Evolutionary conservation across 208 protist species (phyloP), one percentile per base, ranked within the genome.

Genomic region (Acanthamoeba quina): DNA sequence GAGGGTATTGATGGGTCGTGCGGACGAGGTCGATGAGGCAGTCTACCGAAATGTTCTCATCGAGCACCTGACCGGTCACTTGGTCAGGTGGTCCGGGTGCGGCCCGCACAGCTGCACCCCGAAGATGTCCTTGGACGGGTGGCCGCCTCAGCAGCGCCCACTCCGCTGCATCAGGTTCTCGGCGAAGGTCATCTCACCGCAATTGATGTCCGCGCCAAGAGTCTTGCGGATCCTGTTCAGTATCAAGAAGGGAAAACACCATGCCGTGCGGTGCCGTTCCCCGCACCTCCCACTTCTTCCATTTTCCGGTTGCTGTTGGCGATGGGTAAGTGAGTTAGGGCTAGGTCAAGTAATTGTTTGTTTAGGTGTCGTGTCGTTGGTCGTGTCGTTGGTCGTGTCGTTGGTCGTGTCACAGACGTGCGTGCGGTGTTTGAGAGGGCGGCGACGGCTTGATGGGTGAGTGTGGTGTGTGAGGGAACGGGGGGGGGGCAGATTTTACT

Each of bases 181-280:
- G 26, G 97, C 97, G 31, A 99, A 78, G 6, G 99, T 98, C 99
- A 99, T 99, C 95, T 99, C 98, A 62, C 98, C 96, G 95, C 98
- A 96, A 29, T 98, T 99, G 82, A 99, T 97, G 95, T 99, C 98
- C 0, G 96, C 98, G 11, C 98, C 98, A 80, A 98, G 97, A 15
- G 94, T 94, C 93, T 98, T 99, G 96, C 98, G 99, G 64, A 99
- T 92, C 58, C 98, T 80, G 41, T 1, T 0, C 19, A 88, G 90
- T 2, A 49, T 56, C 0, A 15, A 11, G 52, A 54, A 11, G 11
- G 49, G 11, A 54, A n/a, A n/a, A n/a, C n/a, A n/a, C n/a, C n/a
- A n/a, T n/a, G n/a, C n/a, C n/a, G n/a, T n/a, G n/a, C n/a, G n/a
- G n/a, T n/a, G n/a, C n/a, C n/a, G n/a, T n/a, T n/a, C n/a, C n/a